Base-by-base conservation (phyloP, 1,284 basidiomycete species). In the Schizophyllum commune region DNA sequence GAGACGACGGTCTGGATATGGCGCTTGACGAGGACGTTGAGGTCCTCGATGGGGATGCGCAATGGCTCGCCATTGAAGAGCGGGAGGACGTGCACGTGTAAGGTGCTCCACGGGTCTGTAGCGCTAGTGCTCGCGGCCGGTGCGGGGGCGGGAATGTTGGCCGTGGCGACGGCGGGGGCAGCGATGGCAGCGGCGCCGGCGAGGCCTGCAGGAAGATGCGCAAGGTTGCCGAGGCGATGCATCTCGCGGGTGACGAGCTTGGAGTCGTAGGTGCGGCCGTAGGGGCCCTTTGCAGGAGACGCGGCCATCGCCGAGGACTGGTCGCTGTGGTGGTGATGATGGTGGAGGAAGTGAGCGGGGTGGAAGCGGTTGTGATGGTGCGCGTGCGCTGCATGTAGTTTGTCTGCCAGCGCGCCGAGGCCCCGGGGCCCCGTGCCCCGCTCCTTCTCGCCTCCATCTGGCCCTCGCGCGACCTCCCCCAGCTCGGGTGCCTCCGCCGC, bases 31-130 rank as follows among this genome's bases (percentile, higher is more conserved):
- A 92, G 82, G 9, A 82, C 74, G 68, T 97, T 97, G 39, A 98
- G 80, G 67, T 96, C 94, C 75, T 98, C 96, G 68, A 98, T 92
- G 32, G 93, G 89, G 52, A 89, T 84, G 66, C 88, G 83, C n/a
- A 97, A 80, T 1, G 90, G 88, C 68, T 96, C 92, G 54, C 93
- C 91, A 61, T 97, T 97, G 77, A 96, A 97, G 5, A 97, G 75
- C 0, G 94, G 94, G 11, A 98, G 76, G 6, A 97, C 86, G 70
- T 92, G 85, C 22, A 96, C 86, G 69, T 95, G 92, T 20, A 97
- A 75, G 53, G 85, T 78, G 60, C 85, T 83, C 94, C 94, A 96
- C 9, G 92, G 88, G 67, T 86, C 79, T 57, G 82, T 13, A 15
- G 19, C 27, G 53, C 53, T 27, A 5, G 53, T 55, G 53, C 19